Base-by-base conservation (phyloP, 2,329 filamentous ascomycete genomes). In the Stemphylium lycopersici region DNA sequence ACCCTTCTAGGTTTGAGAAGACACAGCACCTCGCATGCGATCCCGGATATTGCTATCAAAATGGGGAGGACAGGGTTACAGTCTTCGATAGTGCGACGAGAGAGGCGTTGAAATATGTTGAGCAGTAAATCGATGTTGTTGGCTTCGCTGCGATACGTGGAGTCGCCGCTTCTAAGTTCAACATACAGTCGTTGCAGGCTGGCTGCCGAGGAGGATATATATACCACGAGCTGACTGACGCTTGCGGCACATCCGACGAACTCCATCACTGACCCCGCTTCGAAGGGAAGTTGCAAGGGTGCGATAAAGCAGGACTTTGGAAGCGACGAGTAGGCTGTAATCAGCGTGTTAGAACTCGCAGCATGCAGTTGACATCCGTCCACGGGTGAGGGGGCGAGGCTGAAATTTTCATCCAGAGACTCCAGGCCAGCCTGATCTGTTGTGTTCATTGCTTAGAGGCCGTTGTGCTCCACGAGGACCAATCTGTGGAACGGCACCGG, bases 191-290 rank as follows among this genome's bases (percentile, higher is more conserved):
- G 37, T 13, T 37, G 8, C 6, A 50, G 13, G 22, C 32, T 37
- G 16, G 7, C 24, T 12, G 32, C 33, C 3, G 39, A 50, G 24
- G 40, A 50, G 32, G 39, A 12, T 37, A 38, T 16, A 24, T 50
- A 50, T 31, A 43, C 48, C 6, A 41, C 6, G 15, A 50, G 48
- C 20, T 50, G 48, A 13, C 39, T 43, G 13, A 43, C 29, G 16
- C 48, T 50, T 20, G 48, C 48, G 8, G 39, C 31, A 29, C 15
- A 36, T 7, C 39, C 39, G 7, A 50, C 13, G 5, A 43, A 8
- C 8, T 50, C 48, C 48, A 50, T 50, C 22, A 10, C 29, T 20
- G 29, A 34, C 31, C 26, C 18, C n/a, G 8, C 13, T 24, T 10
- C 7, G 33, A 8, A 20, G 37, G 22, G 8, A 18, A 2, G 15